Evolutionary conservation across 768 basidiomycete species (phyloP).

Genomic region (Macrolepiota fuliginosa): DNA sequence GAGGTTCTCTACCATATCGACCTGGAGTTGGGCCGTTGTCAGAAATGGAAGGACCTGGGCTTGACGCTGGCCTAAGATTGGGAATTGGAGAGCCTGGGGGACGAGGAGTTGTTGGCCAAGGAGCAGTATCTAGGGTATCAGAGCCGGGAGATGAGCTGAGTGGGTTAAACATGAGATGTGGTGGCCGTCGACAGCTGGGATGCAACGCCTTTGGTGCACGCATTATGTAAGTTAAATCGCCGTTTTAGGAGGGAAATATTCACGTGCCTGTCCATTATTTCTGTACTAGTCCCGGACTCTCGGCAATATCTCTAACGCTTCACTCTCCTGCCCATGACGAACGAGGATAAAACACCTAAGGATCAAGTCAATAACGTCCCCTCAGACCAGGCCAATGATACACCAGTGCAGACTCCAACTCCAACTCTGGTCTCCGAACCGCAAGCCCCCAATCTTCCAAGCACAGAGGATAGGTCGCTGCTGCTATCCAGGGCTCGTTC

Average conservation of each 20-base stretch:
- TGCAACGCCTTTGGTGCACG: neutral
- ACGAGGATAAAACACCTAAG: neutral
- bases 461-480: conserved; percentile 32
- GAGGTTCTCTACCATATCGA: conserved; percentile 74
- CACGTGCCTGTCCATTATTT: neutral
- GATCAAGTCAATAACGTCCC: neutral
- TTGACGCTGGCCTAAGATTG: conserved; percentile 60
- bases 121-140: conserved; percentile 44
- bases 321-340: neutral
- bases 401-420: neutral
- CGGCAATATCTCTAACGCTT: neutral
- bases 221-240: conserved; percentile 4
- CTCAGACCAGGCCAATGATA: neutral
- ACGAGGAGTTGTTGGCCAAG: conserved; percentile 85
- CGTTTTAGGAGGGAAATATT: neutral
- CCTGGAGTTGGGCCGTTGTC: conserved; percentile 54
- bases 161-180: conserved; percentile 63
- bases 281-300: neutral
- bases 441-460: neutral
- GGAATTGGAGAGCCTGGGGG: conserved; percentile 68
- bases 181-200: neutral
- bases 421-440: neutral
- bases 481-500: conserved; percentile 54
- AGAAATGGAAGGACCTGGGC: conserved; percentile 48
- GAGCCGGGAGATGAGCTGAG: conserved; percentile 59